Base-by-base conservation (phyloP, 2,329 filamentous ascomycete genomes). In the Colletotrichum camelliae region DNA sequence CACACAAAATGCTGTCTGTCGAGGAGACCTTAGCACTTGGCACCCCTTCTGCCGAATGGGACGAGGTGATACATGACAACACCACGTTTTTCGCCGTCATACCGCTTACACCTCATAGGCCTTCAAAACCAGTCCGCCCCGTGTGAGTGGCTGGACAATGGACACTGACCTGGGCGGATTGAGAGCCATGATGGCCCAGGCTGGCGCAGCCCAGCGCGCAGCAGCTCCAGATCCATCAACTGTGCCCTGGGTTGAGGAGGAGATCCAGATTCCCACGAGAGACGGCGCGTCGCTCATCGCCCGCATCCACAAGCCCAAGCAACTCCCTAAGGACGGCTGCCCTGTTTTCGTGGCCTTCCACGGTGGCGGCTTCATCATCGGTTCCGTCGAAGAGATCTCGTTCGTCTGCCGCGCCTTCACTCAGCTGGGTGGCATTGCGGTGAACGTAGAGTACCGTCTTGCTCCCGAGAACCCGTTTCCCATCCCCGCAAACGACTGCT, bases 381-480 rank as follows among this genome's bases (percentile, higher is more conserved):
- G 81, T 15, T 78, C 81, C 58, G 66, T 83, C 18, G 77, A 81
- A 4, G 79, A 76, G 7, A 78, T 80, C 67, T 77, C 77, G 7
- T 69, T 75, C 24, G 77, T 82, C 4, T 83, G 81, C 67, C 77
- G 60, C 10, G 58, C 78, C 43, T 82, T 83, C 61, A 77, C 77
- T 7, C 70, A 73, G 9, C 70, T 83, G 12, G 81, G 80, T 5
- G 79, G 81, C 5, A 58, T 83, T 24, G 77, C 78, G 7, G 73
- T 82, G n/a, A 80, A 80, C 57, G 70, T 82, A 21, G 77, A 79
- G 39, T 82, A 82, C 70, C 78, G 82, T 6, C 80, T 78, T 72
- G 80, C 82, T 2, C 81, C 82, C 8, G 81, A 83, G 37, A 78
- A 81, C 66, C 70, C 78, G 9, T 82, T 83, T 33, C 81, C 81